Evolutionary conservation across 192 early-diverging fungal genomes (phyloP).

Genomic region (Gigaspora rosea): DNA sequence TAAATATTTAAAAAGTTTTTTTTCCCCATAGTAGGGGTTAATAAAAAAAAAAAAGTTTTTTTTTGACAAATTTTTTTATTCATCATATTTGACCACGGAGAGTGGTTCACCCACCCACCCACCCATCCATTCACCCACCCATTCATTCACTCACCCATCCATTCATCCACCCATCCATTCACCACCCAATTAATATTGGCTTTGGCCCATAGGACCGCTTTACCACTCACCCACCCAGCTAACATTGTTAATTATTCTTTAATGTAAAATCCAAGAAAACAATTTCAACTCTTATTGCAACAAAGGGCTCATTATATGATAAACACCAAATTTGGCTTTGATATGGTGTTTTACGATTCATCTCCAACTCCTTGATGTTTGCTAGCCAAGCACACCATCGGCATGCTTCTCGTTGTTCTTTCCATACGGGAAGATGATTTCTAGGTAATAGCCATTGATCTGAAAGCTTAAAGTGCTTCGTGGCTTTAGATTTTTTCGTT

Average conservation of each 20-base stretch:
- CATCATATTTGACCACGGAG: too few species aligned
- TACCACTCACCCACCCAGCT: too few species aligned
- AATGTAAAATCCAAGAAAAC: slow-evolving; percentile 7
- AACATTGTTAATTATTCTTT: neutral
- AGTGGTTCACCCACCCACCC: too few species aligned
- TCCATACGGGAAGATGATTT: neutral
- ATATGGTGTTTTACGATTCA: neutral
- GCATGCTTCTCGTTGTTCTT: neutral
- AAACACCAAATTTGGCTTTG: slow-evolving; percentile 6
- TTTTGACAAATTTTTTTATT: too few species aligned
- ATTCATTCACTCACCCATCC: too few species aligned
- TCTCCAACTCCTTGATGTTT: neutral
- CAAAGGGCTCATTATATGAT: neutral
- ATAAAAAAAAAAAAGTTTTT: too few species aligned
- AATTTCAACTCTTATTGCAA: neutral
- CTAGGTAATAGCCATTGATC: neutral
- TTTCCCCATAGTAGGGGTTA: too few species aligned
- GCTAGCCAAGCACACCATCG: neutral
- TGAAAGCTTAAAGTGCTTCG: neutral
- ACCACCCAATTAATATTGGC: too few species aligned
- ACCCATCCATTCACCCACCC: too few species aligned
- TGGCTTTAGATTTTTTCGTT: neutral
- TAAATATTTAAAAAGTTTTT: too few species aligned
- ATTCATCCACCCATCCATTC: too few species aligned
- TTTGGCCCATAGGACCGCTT: too few species aligned